phyloP scores from a whole-genome alignment of 1,284 basidiomycete genomes.

The Volvariella volvacea region DNA sequence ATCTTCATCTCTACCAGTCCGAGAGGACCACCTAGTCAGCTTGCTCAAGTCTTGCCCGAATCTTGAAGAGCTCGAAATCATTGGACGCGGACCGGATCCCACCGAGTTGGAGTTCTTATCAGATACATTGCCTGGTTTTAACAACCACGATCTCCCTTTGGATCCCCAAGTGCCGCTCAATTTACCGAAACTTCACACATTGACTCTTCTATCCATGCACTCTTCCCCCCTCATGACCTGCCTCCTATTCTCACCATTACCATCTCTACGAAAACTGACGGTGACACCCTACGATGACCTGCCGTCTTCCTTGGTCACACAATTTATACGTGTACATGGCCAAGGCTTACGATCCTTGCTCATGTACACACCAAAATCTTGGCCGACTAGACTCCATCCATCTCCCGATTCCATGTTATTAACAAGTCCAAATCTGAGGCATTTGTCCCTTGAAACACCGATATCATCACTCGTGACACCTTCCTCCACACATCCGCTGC shows the following conservation, averaged over 20 bases:
- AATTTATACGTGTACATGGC: constrained; percentile 64
- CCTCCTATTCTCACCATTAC: constrained; percentile 57
- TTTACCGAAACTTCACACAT: constrained; percentile 54
- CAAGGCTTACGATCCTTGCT: constrained; percentile 52
- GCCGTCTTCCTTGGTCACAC: constrained; percentile 46
- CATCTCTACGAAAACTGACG: constrained; percentile 60
- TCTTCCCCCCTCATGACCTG: constrained; percentile 57
- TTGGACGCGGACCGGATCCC: constrained; percentile 51
- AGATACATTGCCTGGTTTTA: constrained; percentile 11
- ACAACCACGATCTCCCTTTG: constrained; percentile 18
- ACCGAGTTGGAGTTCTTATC: constrained; percentile 34
- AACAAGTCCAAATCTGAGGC: constrained; percentile 49
- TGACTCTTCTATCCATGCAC: constrained; percentile 64
- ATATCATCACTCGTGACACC: constrained; percentile 40
- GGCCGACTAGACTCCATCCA: constrained; percentile 59
- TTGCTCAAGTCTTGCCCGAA: constrained; percentile 51
- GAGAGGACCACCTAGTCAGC: constrained; percentile 43
- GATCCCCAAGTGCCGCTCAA: constrained; percentile 34
- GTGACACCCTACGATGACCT: constrained; percentile 69
- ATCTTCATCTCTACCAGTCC: constrained; percentile 17
- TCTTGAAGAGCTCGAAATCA: constrained; percentile 63
- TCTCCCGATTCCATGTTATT: constrained; percentile 49
- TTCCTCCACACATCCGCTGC: constrained; percentile 37
- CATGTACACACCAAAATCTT: constrained; percentile 63
- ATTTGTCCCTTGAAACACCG: constrained; percentile 65